These are phyloP conservation scores for Suhomyces yuchorum DNA, from an alignment of 1,139 yeast species.

Conservation along the genomic window DNA sequence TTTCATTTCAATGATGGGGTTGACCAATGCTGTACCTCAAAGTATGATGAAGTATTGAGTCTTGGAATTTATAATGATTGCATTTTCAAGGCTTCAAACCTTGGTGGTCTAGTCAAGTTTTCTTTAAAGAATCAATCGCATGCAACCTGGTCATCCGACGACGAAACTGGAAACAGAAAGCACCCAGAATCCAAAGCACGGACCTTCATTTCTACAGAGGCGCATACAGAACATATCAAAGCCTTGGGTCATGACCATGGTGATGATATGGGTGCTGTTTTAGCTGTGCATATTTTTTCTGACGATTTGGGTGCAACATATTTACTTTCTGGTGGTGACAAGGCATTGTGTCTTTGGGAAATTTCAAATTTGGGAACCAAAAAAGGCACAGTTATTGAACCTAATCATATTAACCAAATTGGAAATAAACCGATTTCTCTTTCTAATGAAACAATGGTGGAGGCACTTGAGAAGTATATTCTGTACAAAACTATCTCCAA, in stretches of 20 bases:
- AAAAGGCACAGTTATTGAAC: not conserved
- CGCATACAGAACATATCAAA: conserved; percentile 19
- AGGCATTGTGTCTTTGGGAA: conserved; percentile 41
- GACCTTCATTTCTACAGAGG: conserved; percentile 20
- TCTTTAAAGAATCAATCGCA: conserved; percentile 33
- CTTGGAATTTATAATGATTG: conserved; percentile 53
- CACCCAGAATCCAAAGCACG: conserved; percentile 8
- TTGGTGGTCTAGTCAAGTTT: conserved; percentile 57
- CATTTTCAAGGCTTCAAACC: conserved; percentile 56
- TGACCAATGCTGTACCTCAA: not conserved
- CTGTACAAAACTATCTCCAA: conserved; percentile 78
- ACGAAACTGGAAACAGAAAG: conserved; percentile 16
- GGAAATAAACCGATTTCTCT: conserved; percentile 39
- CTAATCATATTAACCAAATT: not conserved
- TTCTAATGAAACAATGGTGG: conserved; percentile 63
- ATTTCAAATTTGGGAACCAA: conserved; percentile 26
- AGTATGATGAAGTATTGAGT: conserved; percentile 37
- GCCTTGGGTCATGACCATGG: conserved; percentile 16
- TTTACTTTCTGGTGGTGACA: conserved; percentile 43
- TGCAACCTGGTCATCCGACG: conserved; percentile 8
- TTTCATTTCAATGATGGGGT: conserved; percentile 41
- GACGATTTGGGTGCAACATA: conserved; percentile 24
- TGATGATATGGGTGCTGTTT: conserved; percentile 25
- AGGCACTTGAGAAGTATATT: conserved; percentile 62
- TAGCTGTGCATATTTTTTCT: conserved; percentile 33